Evolutionary conservation across 2,329 filamentous ascomycete genomes (phyloP), one percentile per base, ranked within the genome.

Genomic region (Nannizziopsis barbatae): DNA sequence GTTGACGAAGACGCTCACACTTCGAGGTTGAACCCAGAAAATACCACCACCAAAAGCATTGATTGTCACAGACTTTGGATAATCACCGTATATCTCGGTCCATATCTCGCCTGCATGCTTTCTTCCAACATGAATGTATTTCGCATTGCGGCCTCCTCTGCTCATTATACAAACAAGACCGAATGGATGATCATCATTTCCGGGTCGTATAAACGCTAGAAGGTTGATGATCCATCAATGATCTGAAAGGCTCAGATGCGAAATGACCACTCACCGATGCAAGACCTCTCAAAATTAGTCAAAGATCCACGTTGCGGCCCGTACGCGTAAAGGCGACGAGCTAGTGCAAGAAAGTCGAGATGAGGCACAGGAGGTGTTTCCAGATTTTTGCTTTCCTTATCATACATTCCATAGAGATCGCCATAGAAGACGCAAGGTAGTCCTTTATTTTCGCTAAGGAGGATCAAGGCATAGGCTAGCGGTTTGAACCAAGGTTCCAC

Each of bases 391-490:
- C 74, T 67, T 0, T 62, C 65, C n/a, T 66, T 71, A 44, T 69
- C 66, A 42, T 27, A 27, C 22, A 80, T 78, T 17, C 81, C 81
- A 61, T 82, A 84, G 0, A 85, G 61, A 58, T 86, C 81, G 18
- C 81, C 80, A 59, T 80, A 86, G 61, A 86, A 86, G 32, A 84
- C 67, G 56, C 79, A 84, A 0, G 82, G 82, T 22, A 78, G 73
- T 12, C 81, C 81, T 31, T 76, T 68, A 43, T 71, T 64, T 10
- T 27, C 22, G 22, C 80, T 75, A 20, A 87, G 75, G 1, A 88
- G 74, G 48, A 86, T 85, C 39, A 87, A 71, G 0, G 81, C 69
- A 62, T 87, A 86, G 10, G 82, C 84, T 12, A 86, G 70, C 0
- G 81, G 75, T 62, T 85, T 85, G 69, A 87, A 84, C 66, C 76